Percentiles rank a stretch among this genome's conserved stretches.
These are phyloP conservation scores for Hsuehochloa calcarea DNA, from an alignment of 176 grass and related monocot genomes.

Conservation along the genomic window DNA sequence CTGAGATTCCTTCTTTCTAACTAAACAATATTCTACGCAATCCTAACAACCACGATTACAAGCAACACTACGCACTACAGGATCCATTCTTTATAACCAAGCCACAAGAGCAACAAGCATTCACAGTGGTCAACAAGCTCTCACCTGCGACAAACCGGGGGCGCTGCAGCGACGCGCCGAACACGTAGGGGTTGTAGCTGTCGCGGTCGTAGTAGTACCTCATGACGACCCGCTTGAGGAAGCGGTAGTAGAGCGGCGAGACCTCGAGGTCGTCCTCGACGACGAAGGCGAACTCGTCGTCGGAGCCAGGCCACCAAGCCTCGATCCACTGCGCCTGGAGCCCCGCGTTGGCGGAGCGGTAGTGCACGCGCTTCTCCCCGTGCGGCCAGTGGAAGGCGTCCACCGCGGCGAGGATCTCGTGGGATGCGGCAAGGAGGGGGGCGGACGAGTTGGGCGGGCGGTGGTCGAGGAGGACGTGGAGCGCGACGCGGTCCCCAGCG, in stretches of 20 bases:
- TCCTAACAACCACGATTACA: conserved; percentile 3
- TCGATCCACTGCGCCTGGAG: conserved; percentile 97
- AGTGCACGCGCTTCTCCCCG: conserved; percentile 74
- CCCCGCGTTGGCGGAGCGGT: conserved; percentile 63
- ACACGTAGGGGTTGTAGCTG: conserved; percentile 76
- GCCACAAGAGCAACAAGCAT: background rate
- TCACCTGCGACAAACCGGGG: conserved; percentile 91
- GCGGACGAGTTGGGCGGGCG: conserved; percentile 37
- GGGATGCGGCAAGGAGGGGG: conserved; percentile 43
- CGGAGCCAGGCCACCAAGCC: conserved; percentile 90
- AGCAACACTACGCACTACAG: background rate
- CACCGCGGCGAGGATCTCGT: conserved; percentile 58
- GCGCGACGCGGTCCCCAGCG: conserved; percentile 64
- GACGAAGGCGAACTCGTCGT: conserved; percentile 92
- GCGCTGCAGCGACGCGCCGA: conserved; percentile 81
- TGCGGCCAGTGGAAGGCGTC: conserved; percentile 62
- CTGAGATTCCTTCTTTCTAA: background rate
- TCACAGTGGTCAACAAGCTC: conserved; percentile 5
- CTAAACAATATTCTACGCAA: background rate
- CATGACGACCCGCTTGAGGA: conserved; percentile 68
- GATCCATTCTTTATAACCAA: background rate
- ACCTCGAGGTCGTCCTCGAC: conserved; percentile 96
- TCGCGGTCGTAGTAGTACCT: conserved; percentile 76
- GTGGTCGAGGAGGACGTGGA: conserved; percentile 84
- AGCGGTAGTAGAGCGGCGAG: conserved; percentile 74